Evolutionary conservation across 345 rosid species (phyloP), one percentile per base, ranked within the genome.

Genomic region (Noccaea bulbosa): DNA sequence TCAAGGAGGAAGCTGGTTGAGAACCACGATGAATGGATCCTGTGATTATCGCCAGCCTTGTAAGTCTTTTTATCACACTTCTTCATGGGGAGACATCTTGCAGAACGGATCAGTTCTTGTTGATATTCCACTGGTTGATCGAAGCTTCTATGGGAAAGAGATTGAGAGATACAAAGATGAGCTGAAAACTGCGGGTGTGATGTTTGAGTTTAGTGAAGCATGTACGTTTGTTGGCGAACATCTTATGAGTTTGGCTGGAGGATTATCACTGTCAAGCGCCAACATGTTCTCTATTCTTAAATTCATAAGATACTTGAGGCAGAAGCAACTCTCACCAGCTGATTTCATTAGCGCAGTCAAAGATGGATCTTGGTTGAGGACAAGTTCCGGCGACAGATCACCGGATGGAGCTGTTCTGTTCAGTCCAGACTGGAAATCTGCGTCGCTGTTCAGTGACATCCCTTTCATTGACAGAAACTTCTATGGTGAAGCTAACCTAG

Each of bases 111-210:
- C 83, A 0, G 82, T 77, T 44, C 85, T 85, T 7, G 91, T 85
- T 7, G 91, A 87, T 68, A 82, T 91, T 62, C 97, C 97, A 0
- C 62, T 91, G 2, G 67, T 91, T 16, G 95, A 91, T 64, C 68
- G 72, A 40, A 64, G 12, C 6, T 88, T 70, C 70, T 91, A 91
- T 47, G 91, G 95, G 10, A 70, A 48, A 1, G 12, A 32, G 33
- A 84, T 91, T 33, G 63, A 24, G 2, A 4, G 30, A 0, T 84
- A 83, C 65, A 55, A 2, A 71, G 87, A 77, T 11, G 89, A 80
- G 69, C 73, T 91, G 7, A 81, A 73, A 76, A 39, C 43, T 33
- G 48, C 83, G 7, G 97, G 95, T 6, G 91, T 87, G 4, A 84
- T 85, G 87, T 83, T 69, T 50, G 85, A 88, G n/a, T 80, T 69